Conservation (phyloP, 139 green algal species). For the Monoraphidium neglectum region DNA sequence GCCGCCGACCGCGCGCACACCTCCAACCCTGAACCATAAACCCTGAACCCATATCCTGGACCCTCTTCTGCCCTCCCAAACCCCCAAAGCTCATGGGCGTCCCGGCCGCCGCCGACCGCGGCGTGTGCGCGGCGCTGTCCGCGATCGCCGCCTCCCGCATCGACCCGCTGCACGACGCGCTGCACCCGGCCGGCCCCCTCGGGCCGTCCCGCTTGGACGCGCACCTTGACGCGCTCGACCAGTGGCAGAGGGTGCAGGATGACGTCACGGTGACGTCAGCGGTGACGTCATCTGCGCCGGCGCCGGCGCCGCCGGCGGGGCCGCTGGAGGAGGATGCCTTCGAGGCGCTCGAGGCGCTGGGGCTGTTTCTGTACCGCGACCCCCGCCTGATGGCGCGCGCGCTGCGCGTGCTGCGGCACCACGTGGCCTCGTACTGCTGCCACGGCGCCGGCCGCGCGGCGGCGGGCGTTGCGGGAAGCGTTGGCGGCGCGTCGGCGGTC, state of each 20-base stretch:
- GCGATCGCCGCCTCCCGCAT: conserved; percentile 30
- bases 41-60: conserved; percentile 44
- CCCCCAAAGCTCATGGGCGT: conserved; percentile 45
- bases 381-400: conserved; percentile 39
- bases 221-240: too few species aligned
- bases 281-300: too few species aligned
- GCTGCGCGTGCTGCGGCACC: conserved; percentile 33
- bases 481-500: neutral
- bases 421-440: conserved; percentile 32
- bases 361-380: conserved; percentile 37
- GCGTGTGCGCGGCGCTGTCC: conserved; percentile 47
- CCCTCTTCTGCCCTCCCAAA: too few species aligned
- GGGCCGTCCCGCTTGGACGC: too few species aligned
- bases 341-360: conserved; percentile 39
- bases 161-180: conserved; percentile 12
- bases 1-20: conserved; percentile 48
- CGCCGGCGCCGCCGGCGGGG: neutral
- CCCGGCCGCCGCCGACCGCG: conserved; percentile 39
- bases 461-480: neutral
- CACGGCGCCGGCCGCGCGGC: neutral
- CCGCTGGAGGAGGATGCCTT: conserved; percentile 15
- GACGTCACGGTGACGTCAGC: neutral
- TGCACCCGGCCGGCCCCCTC: conserved; percentile 30
- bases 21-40: conserved; percentile 29
- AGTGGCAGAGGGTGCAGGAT: too few species aligned